Evolutionary conservation across 305 asterid genomes (phyloP), one percentile per base, ranked within the genome.

Genomic region (Ajuga reptans): DNA sequence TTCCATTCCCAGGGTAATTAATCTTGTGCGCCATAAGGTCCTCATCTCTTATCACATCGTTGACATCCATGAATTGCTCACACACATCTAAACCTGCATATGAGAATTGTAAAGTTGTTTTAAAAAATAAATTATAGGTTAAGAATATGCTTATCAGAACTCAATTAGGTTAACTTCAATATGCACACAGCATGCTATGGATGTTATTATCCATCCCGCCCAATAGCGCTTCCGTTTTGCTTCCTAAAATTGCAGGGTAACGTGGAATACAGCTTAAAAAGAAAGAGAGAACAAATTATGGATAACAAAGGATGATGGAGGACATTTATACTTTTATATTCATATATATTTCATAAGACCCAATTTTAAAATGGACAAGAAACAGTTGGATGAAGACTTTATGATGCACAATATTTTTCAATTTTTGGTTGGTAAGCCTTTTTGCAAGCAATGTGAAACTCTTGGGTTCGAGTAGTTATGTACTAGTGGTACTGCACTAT

Each of bases 1-100:
- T 79, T 36, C 92, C 94, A 80, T 85, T 90, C 69, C 83, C 95
- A 55, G 88, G 77, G 67, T 84, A 76, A 76, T 76, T 79, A 70
- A 66, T 56, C 79, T 85, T 90, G 64, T 89, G 91, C 74, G 79
- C 79, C 27, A 93, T 79, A 68, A 93, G 96, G 75, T 93, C 99
- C 71, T 93, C 99, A 37, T 93, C 99, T 82, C 92, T 85, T 80
- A 93, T 93, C 84, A 93, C 81, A 52, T 93, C 99, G 80, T 77
- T 87, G 65, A 93, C 96, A 84, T 93, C 99, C 96, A 90, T 86
- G 85, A 93, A 93, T 82, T 89, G 95, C 86, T 90, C 99, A 43
- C 96, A 90, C 76, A 90, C 78, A 62, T 93, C 97, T 76, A 93
- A 78, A 71, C 99, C 99, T 93, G 95, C 71, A 70, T n/a, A 69